Evolutionary conservation across 2,329 filamentous ascomycete species (phyloP).

Genomic region (Penicillium sp.): DNA sequence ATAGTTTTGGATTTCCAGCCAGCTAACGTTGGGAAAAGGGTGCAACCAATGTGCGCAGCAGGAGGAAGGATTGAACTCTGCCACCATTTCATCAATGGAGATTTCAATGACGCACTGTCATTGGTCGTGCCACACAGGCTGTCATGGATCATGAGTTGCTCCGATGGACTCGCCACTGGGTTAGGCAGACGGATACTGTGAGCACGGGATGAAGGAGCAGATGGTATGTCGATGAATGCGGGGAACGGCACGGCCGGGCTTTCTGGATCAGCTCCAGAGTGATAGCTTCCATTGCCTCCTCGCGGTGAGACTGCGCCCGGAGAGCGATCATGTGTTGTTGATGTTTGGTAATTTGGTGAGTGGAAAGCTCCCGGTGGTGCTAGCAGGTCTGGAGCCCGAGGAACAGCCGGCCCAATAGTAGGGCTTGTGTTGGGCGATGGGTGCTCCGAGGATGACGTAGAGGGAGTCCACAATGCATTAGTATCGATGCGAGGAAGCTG

Average conservation of each 20-base stretch:
- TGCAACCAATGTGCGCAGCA: slow-evolving; percentile 72
- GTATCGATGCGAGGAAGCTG: slow-evolving; percentile 33
- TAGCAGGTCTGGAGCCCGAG: slow-evolving; percentile 49
- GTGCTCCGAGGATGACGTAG: slow-evolving; percentile 42
- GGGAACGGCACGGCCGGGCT: slow-evolving; percentile 70
- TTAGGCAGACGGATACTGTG: slow-evolving; percentile 63
- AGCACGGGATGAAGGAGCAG: slow-evolving; percentile 52
- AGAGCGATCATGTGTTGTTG: slow-evolving; percentile 31
- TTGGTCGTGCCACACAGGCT: slow-evolving; percentile 43
- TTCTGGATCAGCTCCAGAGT: slow-evolving; percentile 24
- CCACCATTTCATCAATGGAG: slow-evolving; percentile 72
- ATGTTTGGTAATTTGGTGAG: slow-evolving; percentile 45
- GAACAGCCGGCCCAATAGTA: slow-evolving; percentile 26
- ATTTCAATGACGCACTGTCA: slow-evolving; percentile 46
- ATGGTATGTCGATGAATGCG: slow-evolving; percentile 66
- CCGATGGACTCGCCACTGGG: slow-evolving; percentile 48
- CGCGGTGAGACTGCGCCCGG: slow-evolving; percentile 41
- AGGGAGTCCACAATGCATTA: slow-evolving; percentile 37
- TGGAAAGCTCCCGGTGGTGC: slow-evolving; percentile 50
- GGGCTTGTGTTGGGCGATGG: slow-evolving; percentile 44
- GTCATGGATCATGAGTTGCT: slow-evolving; percentile 38
- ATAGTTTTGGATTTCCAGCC: slow-evolving; percentile 81
- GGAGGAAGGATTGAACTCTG: slow-evolving; percentile 75
- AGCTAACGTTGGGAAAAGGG: slow-evolving; percentile 85
- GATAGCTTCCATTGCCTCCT: slow-evolving; percentile 26